These are phyloP conservation scores for Solanum lignicaule DNA, from an alignment of 257 asterid genomes.

Conservation along the genomic window DNA sequence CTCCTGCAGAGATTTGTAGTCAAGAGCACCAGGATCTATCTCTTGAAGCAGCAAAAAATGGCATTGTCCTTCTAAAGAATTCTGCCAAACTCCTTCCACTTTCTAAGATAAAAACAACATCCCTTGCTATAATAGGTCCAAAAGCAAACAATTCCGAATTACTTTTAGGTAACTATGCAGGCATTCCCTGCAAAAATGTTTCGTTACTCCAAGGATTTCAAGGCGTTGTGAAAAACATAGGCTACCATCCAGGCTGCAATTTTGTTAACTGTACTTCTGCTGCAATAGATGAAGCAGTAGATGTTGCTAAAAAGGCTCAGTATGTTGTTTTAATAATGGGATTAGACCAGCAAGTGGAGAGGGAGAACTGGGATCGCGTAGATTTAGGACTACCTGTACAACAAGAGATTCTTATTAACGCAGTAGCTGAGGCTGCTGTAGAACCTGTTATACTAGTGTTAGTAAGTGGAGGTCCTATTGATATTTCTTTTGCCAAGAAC, in stretches of 20 bases:
- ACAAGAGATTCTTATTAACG: constrained; percentile 30
- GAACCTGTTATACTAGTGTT: constrained; percentile 40
- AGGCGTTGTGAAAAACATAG: constrained; percentile 2
- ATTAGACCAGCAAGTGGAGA: constrained; percentile 48
- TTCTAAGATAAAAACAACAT: constrained; percentile 20
- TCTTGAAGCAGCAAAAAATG: constrained; percentile 51
- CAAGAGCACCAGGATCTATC: constrained; percentile 43
- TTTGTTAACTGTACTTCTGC: constrained; percentile 33
- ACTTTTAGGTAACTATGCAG: constrained; percentile 56
- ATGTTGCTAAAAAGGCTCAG: constrained; percentile 29
- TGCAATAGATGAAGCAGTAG: constrained; percentile 21
- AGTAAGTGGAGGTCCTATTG: constrained; percentile 50
- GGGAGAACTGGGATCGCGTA: constrained; percentile 39
- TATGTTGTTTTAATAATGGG: constrained; percentile 56
- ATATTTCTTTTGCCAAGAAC: constrained; percentile 47
- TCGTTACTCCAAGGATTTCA: constrained; percentile 47
- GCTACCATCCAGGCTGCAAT: constrained; percentile 37
- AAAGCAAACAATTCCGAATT: constrained; percentile 23
- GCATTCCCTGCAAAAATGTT: constrained; percentile 42
- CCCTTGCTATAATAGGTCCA: constrained; percentile 58
- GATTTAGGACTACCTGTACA: constrained; percentile 48
- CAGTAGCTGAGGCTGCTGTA: constrained; percentile 32
- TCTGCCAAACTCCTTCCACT: constrained; percentile 42
- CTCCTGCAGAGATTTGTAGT: constrained; percentile 33
- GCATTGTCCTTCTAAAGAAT: constrained; percentile 70